Conservation (phyloP, 768 basidiomycete species). For the Cyclocybe aegerita region DNA sequence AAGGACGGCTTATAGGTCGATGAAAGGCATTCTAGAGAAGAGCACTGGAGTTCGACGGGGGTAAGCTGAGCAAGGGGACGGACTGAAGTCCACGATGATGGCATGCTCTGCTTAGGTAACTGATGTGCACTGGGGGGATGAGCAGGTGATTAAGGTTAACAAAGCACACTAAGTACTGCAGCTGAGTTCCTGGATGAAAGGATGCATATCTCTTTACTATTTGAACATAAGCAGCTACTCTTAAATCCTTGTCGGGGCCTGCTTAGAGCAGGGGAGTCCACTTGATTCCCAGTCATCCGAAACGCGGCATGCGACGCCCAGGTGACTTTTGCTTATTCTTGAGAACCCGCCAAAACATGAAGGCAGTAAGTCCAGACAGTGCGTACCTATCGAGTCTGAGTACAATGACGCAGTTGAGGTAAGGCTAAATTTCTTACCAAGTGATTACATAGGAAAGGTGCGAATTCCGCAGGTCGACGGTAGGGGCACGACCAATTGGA, state of each 20-base stretch:
- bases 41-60: too few relatives aligned
- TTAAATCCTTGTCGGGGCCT: background rate
- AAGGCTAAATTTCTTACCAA: constrained; percentile 55
- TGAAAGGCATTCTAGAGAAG: too few relatives aligned
- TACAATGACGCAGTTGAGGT: background rate
- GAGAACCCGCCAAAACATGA: constrained; percentile 77
- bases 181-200: too few relatives aligned
- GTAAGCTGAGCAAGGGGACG: too few relatives aligned
- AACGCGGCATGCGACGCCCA: constrained; percentile 60
- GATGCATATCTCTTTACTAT: too few relatives aligned
- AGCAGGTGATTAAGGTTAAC: too few relatives aligned
- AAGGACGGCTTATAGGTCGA: too few relatives aligned
- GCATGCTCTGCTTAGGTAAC: too few relatives aligned
- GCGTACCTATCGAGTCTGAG: constrained; percentile 65
- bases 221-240: background rate
- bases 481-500: constrained; percentile 81
- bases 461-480: constrained; percentile 87
- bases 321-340: constrained; percentile 50
- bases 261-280: too few relatives aligned
- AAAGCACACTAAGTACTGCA: too few relatives aligned
- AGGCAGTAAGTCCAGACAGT: constrained; percentile 77
- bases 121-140: too few relatives aligned
- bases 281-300: constrained; percentile 25
- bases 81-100: too few relatives aligned
- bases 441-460: constrained; percentile 95